Conservation (phyloP, 2,329 filamentous ascomycete species). For the Daldinia eschscholtzii region DNA sequence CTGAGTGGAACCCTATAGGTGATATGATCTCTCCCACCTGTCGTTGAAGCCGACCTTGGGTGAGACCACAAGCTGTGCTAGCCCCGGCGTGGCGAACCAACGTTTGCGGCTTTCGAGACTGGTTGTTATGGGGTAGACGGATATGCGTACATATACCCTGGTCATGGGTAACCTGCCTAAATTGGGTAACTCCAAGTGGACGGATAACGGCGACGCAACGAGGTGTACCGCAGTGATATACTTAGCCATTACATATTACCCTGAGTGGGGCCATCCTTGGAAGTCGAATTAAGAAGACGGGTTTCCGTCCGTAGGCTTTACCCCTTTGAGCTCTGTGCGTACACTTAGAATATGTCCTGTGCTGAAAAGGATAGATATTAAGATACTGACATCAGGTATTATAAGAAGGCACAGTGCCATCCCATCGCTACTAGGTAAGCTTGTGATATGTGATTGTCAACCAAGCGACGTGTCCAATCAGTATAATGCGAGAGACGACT, state of each 20-base stretch:
- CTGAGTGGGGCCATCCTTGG: slow-evolving; percentile 9
- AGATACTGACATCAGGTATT: not conserved
- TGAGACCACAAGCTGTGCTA: slow-evolving; percentile 17
- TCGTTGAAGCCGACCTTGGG: slow-evolving; percentile 9
- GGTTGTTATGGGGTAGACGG: slow-evolving; percentile 8
- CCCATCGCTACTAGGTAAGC: slow-evolving; percentile 10
- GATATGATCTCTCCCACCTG: slow-evolving; percentile 10
- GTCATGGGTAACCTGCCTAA: slow-evolving; percentile 45
- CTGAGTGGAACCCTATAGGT: slow-evolving; percentile 4
- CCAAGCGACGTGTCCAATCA: slow-evolving; percentile 13
- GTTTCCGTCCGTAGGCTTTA: slow-evolving; percentile 3
- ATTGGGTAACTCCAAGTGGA: slow-evolving; percentile 40
- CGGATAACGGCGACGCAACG: slow-evolving; percentile 24
- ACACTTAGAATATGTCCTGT: not conserved
- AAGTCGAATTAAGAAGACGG: slow-evolving; percentile 14
- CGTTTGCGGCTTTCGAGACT: slow-evolving; percentile 32
- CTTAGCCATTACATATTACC: slow-evolving; percentile 34
- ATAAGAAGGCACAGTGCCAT: not conserved
- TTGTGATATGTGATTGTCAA: slow-evolving; percentile 3
- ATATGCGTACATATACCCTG: slow-evolving; percentile 33
- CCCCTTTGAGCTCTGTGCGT: not conserved
- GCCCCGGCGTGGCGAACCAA: slow-evolving; percentile 16
- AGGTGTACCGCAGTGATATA: slow-evolving; percentile 25
- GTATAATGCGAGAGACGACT: slow-evolving; percentile 1
- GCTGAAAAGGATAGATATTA: not conserved